These are phyloP conservation scores for Backusella circina DNA, from an alignment of 192 early-diverging fungal species.

Conservation along the genomic window DNA sequence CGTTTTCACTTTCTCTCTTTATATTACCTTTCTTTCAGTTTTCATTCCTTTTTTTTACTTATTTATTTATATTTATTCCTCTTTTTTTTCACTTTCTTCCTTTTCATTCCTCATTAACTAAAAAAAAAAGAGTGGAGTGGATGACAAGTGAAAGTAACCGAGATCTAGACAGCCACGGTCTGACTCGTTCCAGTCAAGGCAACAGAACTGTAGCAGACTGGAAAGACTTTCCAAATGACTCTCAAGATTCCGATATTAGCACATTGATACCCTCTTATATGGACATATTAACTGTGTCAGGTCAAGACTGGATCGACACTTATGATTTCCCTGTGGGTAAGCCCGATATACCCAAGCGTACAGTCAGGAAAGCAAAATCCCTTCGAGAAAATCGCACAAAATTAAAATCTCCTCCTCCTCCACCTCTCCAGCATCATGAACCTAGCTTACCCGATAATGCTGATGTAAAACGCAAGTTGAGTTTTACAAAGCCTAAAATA, in stretches of 20 bases:
- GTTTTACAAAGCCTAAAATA: not conserved
- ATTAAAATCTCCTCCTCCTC: not conserved
- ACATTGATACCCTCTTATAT: not conserved
- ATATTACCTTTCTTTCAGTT: not conserved
- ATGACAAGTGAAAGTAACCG: not conserved
- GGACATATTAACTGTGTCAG: constrained; percentile 1
- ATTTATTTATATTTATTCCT: not conserved
- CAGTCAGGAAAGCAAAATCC: not conserved
- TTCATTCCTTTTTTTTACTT: not conserved
- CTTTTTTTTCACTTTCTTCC: not conserved
- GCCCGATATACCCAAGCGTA: not conserved
- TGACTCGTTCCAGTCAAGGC: not conserved
- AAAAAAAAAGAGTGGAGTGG: too few relatives aligned
- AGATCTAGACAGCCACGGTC: not conserved
- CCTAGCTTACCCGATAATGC: not conserved
- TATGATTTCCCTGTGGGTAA: constrained; percentile 1
- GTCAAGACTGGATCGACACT: constrained; percentile 8
- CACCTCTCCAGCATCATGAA: not conserved
- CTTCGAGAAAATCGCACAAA: not conserved
- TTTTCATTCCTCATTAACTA: not conserved
- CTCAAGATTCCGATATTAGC: not conserved
- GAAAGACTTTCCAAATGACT: not conserved
- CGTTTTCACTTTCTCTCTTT: not conserved
- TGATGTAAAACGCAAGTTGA: not conserved
- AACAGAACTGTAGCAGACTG: not conserved